These are phyloP conservation scores for Aspergillus carbonarius DNA, from an alignment of 2,329 filamentous ascomycete species.

Conservation along the genomic window DNA sequence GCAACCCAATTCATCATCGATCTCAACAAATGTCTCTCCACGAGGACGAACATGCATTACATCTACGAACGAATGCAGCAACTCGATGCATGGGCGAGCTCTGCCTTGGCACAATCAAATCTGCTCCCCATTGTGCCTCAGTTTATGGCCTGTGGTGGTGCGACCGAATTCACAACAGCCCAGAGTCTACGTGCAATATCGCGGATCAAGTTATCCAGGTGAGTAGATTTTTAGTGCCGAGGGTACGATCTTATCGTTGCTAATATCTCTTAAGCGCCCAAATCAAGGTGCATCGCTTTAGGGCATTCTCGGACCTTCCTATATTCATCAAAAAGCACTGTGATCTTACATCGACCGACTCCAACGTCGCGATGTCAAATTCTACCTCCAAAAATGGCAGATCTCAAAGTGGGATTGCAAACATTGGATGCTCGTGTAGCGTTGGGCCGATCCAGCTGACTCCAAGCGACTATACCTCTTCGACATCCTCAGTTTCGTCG, in stretches of 20 bases:
- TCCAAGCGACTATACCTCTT: conserved; percentile 33
- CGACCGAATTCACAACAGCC: conserved; percentile 38
- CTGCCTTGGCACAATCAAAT: conserved; percentile 36
- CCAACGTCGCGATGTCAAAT: conserved; percentile 10
- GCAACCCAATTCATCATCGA: conserved; percentile 44
- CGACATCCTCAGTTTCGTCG: conserved; percentile 33
- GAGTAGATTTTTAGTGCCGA: background rate
- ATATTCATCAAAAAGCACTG: conserved; percentile 48
- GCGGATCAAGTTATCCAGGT: conserved; percentile 48
- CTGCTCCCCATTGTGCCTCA: conserved; percentile 26
- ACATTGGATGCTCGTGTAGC: conserved; percentile 33
- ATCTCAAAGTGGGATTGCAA: conserved; percentile 24
- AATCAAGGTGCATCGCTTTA: conserved; percentile 48
- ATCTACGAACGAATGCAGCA: conserved; percentile 45
- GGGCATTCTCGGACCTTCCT: conserved; percentile 47
- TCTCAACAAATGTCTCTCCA: conserved; percentile 39
- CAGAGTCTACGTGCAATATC: conserved; percentile 43
- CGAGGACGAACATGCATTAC: conserved; percentile 36
- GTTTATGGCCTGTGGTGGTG: conserved; percentile 26
- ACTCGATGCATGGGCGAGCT: conserved; percentile 42
- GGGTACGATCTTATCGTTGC: background rate
- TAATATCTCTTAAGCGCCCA: conserved; percentile 36
- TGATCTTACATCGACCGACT: conserved; percentile 39
- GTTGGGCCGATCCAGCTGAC: conserved; percentile 31
- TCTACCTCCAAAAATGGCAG: conserved; percentile 11